Base-by-base conservation (phyloP, 2,329 filamentous ascomycete genomes). In the Aspergillus niger region DNA sequence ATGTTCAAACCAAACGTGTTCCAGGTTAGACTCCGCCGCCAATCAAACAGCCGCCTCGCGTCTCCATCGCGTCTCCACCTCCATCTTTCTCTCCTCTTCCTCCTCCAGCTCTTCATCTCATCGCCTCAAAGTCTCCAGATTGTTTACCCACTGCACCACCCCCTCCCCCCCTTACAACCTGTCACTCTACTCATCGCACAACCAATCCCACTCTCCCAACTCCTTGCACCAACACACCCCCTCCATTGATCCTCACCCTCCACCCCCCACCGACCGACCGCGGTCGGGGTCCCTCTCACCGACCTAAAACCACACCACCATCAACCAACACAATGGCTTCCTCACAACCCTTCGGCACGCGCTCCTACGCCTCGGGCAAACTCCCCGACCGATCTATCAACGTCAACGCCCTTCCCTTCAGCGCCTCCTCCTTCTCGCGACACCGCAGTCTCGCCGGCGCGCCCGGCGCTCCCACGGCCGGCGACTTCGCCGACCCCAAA, bases 331-430 rank as follows among this genome's bases (percentile, higher is more conserved):
- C 62, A 67, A 84, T 84, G 83, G 82, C 84, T 71, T 81, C 81
- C 64, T 75, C 79, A 56, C 82, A 84, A 69, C 77, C 82, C 53
- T 86, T 86, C 70, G 82, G 81, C 57, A 78, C 82, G 55, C 83
- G 85, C 67, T 79, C 81, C 65, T 81, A 80, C 66, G 80, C 81
- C 61, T 81, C 85, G 60, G 77, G 77, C 63, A 83, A 83, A 73
- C 75, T 83, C n/a, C 80, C 82, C 55, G 82, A 84, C 58, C 79
- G 82, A 55, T 76, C 78, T 2, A 56, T 74, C 47, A 77, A 75
- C 58, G 69, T 67, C 57, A 78, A 74, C 73, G 76, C 78, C 65
- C 74, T 74, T 60, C 74, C 76, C 8, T 81, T 80, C 72, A 76
- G 75, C 62, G 76, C 71, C 41, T 77, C 76, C 7, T 76, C 73